Evolutionary conservation across 1,284 basidiomycete species (phyloP).

Genomic region (Boletus semigastroideus): DNA sequence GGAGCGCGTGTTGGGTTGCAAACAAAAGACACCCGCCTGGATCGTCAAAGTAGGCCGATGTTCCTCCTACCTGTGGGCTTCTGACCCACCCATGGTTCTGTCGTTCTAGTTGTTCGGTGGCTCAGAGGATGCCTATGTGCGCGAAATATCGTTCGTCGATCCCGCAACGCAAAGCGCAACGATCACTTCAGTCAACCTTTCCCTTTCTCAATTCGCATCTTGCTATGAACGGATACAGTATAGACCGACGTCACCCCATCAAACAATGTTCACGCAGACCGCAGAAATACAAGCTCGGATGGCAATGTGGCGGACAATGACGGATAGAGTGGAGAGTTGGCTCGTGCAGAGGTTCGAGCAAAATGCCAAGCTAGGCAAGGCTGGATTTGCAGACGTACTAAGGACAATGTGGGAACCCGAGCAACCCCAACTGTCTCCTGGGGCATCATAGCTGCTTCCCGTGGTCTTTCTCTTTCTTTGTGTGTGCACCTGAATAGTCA

Average conservation of each 20-base stretch:
- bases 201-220: slow-evolving; percentile 84
- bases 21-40: slow-evolving; percentile 83
- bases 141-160: slow-evolving; percentile 91
- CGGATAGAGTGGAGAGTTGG: slow-evolving; percentile 80
- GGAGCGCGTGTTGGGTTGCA: slow-evolving; percentile 82
- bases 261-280: slow-evolving; percentile 77
- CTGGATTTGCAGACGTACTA: slow-evolving; percentile 86
- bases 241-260: slow-evolving; percentile 57
- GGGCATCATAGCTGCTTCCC: slow-evolving; percentile 15
- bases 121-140: slow-evolving; percentile 90
- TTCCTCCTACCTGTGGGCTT: neutral
- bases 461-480: neutral
- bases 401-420: slow-evolving; percentile 67
- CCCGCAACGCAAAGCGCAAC: slow-evolving; percentile 75
- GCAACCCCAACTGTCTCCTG: slow-evolving; percentile 36
- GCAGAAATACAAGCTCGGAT: slow-evolving; percentile 82
- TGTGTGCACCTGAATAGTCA: slow-evolving; percentile 8
- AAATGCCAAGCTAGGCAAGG: slow-evolving; percentile 83
- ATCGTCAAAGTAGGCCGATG: slow-evolving; percentile 69
- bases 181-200: slow-evolving; percentile 89
- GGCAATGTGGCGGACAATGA: slow-evolving; percentile 74
- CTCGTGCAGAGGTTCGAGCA: slow-evolving; percentile 83
- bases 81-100: slow-evolving; percentile 8
- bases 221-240: slow-evolving; percentile 91
- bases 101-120: slow-evolving; percentile 74